A percentile compares a stretch with the other conserved stretches of the same genome.
Evolutionary conservation across 202 grass and related monocot species (phyloP).

Genomic region (Carex arenaria): DNA sequence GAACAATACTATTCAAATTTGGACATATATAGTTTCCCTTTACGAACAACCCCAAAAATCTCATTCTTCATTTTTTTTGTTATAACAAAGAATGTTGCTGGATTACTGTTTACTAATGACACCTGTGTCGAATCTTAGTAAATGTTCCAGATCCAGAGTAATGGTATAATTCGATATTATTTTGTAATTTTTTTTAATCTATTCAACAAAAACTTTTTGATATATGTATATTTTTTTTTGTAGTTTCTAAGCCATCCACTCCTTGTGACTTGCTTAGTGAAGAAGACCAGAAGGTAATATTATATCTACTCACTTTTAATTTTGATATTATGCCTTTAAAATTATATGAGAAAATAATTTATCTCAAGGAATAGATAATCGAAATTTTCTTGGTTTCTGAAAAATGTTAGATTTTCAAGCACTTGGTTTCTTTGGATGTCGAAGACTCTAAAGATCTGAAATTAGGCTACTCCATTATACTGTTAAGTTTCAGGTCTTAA

Average conservation of each 20-base stretch:
- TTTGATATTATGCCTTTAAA: background rate
- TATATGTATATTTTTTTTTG: conserved; percentile 5
- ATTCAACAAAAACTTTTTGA: too few relatives aligned
- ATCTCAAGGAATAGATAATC: background rate
- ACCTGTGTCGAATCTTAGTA: background rate
- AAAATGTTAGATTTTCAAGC: conserved; percentile 68
- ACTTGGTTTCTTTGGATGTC: conserved; percentile 62
- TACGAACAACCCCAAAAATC: too few relatives aligned
- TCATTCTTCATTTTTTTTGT: too few relatives aligned
- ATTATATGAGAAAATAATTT: background rate
- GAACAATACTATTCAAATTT: too few relatives aligned
- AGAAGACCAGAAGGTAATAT: conserved; percentile 41
- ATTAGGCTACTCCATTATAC: conserved; percentile 75
- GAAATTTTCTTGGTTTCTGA: conserved; percentile 10
- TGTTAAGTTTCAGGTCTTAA: too few relatives aligned
- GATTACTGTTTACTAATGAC: background rate
- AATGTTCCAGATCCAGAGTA: background rate
- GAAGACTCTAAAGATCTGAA: conserved; percentile 83
- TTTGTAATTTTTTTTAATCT: background rate
- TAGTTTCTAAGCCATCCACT: conserved; percentile 90
- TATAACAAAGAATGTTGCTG: background rate
- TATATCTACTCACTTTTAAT: background rate
- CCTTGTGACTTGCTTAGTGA: conserved; percentile 57
- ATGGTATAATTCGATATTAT: background rate
- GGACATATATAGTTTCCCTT: too few relatives aligned